Evolutionary conservation across 352 stramenopile genomes (phyloP).

Genomic region (Phytophthora litchii): DNA sequence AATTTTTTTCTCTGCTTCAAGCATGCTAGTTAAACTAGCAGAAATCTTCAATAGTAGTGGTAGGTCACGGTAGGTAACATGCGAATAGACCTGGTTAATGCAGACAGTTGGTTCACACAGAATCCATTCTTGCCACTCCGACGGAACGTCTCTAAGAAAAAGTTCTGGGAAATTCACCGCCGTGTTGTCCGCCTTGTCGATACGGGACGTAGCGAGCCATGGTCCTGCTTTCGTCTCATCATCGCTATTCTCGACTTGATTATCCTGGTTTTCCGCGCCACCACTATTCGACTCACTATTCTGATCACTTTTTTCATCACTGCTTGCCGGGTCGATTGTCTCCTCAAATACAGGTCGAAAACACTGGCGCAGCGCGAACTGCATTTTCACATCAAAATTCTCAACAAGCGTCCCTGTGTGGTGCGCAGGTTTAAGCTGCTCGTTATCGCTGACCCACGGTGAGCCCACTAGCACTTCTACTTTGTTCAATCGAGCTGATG

Average conservation of each 20-base stretch:
- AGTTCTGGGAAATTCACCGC: conserved; percentile 24
- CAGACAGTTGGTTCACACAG: conserved; percentile 42
- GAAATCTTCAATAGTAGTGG: conserved; percentile 68
- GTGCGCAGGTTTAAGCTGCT: conserved; percentile 26
- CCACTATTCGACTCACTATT: conserved; percentile 24
- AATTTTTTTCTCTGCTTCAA: conserved; percentile 50
- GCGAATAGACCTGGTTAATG: conserved; percentile 61
- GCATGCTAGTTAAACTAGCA: conserved; percentile 39
- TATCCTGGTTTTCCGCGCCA: conserved; percentile 7
- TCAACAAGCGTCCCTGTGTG: conserved; percentile 56
- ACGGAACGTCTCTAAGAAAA: conserved; percentile 38
- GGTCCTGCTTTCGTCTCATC: conserved; percentile 14
- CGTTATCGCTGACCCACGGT: conserved; percentile 11
- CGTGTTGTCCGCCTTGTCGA: conserved; percentile 14
- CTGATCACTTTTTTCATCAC: conserved; percentile 29
- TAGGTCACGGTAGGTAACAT: conserved; percentile 75
- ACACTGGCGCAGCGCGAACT: conserved; percentile 32
- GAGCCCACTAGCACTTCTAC: conserved; percentile 48
- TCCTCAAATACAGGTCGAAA: conserved; percentile 29
- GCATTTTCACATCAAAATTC: conserved; percentile 46
- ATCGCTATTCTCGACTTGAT: conserved; percentile 11
- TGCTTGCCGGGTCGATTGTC: conserved; percentile 22
- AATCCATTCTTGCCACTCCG: conserved; percentile 59
- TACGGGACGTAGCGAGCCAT: conserved; percentile 12
- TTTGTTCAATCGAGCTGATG: conserved; percentile 35